Base-by-base conservation (phyloP, 2,329 filamentous ascomycete species). In the Raffaelea arxii region DNA sequence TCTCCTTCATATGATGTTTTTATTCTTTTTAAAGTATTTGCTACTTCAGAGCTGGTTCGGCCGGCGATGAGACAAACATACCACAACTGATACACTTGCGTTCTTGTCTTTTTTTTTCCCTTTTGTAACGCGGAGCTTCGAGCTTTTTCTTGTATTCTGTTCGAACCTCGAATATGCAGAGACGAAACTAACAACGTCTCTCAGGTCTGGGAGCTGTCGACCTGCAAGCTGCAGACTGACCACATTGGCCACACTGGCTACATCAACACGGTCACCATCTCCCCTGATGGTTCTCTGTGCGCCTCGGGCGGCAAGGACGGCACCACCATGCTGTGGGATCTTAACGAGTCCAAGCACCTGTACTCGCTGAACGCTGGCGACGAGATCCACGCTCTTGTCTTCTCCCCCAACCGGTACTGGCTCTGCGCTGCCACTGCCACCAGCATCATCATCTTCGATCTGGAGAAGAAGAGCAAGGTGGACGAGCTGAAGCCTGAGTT, bases 401-500 rank as follows among this genome's bases (percentile, higher is more conserved):
- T 98, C 87, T 97, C 92, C 57, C 92, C 92, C 68, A 98, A 98
- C 88, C 86, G 92, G 72, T 98, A 98, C 88, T 98, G 92, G 92
- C 84, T 98, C 62, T 98, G 92, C 82, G 92, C 92, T 67, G 92
- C 92, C 68, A 98, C 92, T 56, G 80, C 88, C 67, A 87, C 81
- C 76, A 89, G 82, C 81, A 97, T 98, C 82, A 96, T 96, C 82
- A 97, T 98, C 81, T 98, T 98, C 77, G 92, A 98, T 68, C 83
- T 98, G 61, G 92, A 98, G 88, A 98, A 98, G 90, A 98, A 98
- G 90, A 94, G 84, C 85, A 97, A 96, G 86, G 91, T 97, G 67
- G 91, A 97, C 65, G 92, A 97, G 83, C 84, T 98, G 72, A 96
- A 94, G 85, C 91, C 91, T 60, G 92, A 98, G 72, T 94, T 92